phyloP scores from a whole-genome alignment of 768 basidiomycete species.

The Naganishia randhawae region DNA sequence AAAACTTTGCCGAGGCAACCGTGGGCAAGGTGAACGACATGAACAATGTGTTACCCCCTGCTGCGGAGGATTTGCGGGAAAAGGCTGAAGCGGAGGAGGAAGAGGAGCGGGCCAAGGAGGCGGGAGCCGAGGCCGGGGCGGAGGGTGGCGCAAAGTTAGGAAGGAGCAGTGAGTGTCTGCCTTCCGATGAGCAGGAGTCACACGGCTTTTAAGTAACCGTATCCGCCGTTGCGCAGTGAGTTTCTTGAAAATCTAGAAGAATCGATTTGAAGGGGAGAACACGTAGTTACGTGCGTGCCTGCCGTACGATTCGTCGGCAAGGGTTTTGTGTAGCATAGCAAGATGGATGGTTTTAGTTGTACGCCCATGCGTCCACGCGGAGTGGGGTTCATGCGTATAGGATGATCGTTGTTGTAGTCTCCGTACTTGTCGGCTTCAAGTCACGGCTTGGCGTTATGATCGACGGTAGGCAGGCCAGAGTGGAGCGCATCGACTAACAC shows the following conservation, averaged over 20 bases:
- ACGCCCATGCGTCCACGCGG: no score
- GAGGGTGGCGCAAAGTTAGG: constrained; percentile 5
- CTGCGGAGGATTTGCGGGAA: constrained; percentile 42
- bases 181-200: constrained; percentile 4
- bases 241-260: constrained; percentile 29
- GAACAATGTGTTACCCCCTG: constrained; percentile 38
- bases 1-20: constrained; percentile 51
- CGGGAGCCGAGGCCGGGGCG: constrained; percentile 3
- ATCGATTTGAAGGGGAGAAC: background rate
- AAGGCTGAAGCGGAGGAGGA: constrained; percentile 43
- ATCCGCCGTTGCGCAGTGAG: constrained; percentile 23
- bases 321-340: background rate
- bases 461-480: no score
- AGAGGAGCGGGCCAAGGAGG: constrained; percentile 34
- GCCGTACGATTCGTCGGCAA: background rate
- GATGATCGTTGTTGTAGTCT: background rate
- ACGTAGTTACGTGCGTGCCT: background rate
- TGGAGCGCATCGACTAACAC: no score
- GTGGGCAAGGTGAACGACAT: constrained; percentile 41
- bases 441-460: no score
- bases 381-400: background rate
- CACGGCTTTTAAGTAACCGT: no score
- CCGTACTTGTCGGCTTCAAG: no score
- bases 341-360: background rate
- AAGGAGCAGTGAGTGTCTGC: constrained; percentile 25